Conservation (phyloP, 2,329 filamentous ascomycete species). For the Pseudogymnoascus pannorum region DNA sequence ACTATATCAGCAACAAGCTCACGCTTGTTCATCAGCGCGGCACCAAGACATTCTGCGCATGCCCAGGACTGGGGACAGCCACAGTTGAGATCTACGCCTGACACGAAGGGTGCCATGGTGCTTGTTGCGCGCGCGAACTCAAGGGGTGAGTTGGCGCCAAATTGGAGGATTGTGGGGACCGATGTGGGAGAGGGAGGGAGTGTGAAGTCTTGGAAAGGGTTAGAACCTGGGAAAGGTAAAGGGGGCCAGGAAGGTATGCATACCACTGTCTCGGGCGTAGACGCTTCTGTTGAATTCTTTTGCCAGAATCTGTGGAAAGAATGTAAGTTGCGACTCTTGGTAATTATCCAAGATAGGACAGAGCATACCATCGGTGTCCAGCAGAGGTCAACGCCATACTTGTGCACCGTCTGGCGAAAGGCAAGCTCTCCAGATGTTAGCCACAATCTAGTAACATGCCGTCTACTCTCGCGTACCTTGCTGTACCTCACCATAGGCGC, state of each 20-base stretch:
- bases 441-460: not conserved
- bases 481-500: conserved; percentile 65
- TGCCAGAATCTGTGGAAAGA: conserved; percentile 42
- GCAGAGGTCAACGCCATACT: conserved; percentile 58
- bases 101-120: conserved; percentile 53
- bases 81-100: conserved; percentile 64
- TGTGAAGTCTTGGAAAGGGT: conserved; percentile 48
- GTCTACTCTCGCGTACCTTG: conserved; percentile 32
- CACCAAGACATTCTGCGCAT: conserved; percentile 59
- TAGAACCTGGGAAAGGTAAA: conserved; percentile 10
- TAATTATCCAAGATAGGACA: not conserved
- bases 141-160: conserved; percentile 53
- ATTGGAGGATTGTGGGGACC: conserved; percentile 58
- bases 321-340: not conserved
- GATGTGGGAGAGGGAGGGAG: conserved; percentile 45
- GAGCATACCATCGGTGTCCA: conserved; percentile 59
- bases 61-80: conserved; percentile 69
- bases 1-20: conserved; percentile 62
- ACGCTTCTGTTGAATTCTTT: conserved; percentile 60
- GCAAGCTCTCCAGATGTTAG: conserved; percentile 44
- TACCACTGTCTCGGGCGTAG: conserved; percentile 54
- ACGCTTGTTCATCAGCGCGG: conserved; percentile 59
- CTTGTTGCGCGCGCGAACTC: conserved; percentile 57
- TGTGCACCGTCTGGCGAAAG: conserved; percentile 59
- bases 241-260: conserved; percentile 15